Base-by-base conservation (phyloP, 345 rosid species). In the Durio zibethinus region DNA sequence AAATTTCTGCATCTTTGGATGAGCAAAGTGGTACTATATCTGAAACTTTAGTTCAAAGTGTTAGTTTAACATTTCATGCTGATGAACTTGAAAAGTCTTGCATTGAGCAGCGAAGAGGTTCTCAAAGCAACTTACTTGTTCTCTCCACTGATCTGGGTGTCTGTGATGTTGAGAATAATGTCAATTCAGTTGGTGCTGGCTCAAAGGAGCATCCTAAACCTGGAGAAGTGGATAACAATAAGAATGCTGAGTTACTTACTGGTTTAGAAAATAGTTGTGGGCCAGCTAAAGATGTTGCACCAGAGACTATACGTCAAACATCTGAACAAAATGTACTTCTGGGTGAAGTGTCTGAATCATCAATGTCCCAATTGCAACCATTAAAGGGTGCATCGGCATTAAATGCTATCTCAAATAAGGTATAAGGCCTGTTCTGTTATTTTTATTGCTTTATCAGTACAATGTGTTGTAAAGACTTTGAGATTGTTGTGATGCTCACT, bases 71-170 rank as follows among this genome's bases (percentile, higher is more conserved):
- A 33, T 56, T 71, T 52, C 68, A 65, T 61, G 47, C 74, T 57
- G 81, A 77, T 75, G 83, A 45, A 68, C 71, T 60, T 57, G 78
- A 63, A 43, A 77, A 77, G 61, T 64, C 81, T 71, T 77, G 57
- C 40, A 40, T 64, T 80, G 86, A 80, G 73, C 76, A 15, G 76
- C 82, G 76, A 83, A 80, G 73, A 72, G 66, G 48, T 81, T 76
- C 60, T 73, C 83, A 78, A 42, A 56, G 65, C 52, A 73, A 61
- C 25, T 65, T 54, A 45, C 48, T 33, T 66, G 68, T 64, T 61
- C 63, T 66, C 31, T 45, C 29, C 4, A 36, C 38, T 38, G 42
- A 50, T 60, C 72, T 67, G 79, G 77, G 79, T 57, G 18, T 14
- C 61, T 29, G n/a, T 74, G 84, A 38, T 47, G 40, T 50, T 74